Base-by-base conservation (phyloP, 1,284 basidiomycete species). In the Porodaedalea pini region DNA sequence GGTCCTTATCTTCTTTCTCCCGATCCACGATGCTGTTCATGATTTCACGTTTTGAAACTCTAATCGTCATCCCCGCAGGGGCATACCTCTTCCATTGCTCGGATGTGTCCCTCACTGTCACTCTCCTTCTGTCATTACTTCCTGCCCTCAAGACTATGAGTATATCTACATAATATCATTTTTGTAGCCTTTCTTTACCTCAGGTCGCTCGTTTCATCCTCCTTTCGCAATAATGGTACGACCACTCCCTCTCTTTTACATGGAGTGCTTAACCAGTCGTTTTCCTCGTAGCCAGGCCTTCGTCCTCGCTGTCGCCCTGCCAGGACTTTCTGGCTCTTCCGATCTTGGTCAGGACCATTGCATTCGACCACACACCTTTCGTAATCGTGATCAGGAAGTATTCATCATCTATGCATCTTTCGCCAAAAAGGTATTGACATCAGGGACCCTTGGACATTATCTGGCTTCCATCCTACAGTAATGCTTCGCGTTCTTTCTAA, bases 401-500 rank as follows among this genome's bases (percentile, higher is more conserved):
- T 47, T 27, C n/a, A 10, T 32, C 25, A 54, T 44, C 31, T 23
- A 25, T 19, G 25, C 29, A 34, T 25, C 29, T 21, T 34, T n/a
- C 34, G 25, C 51, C 41, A 44, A 47, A 25, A 2, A 29, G 40
- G n/a, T 32, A 44, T 53, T 40, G 36, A 36, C 17, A 36, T 11
- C 21, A 54, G 27, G 51, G 51, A 54, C 39, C 39, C 36, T 37
- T 25, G 36, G 41, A 41, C 31, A 43, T 31, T 44, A 29, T 17
- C 40, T 54, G 11, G 40, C 51, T 44, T 54, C 50, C 50, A 54
- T 44, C 31, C 19, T 21, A 44, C 17, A n/a, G 27, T 27, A 21
- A 44, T 34, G 41, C 51, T 54, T 41, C 51, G 41, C 32, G 40
- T 44, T 41, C 51, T 41, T 54, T 44, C 51, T 52, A 39, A 53